Evolutionary conservation across 192 early-diverging fungal genomes (phyloP), one percentile per base, ranked within the genome.

Genomic region (Podila horticola): DNA sequence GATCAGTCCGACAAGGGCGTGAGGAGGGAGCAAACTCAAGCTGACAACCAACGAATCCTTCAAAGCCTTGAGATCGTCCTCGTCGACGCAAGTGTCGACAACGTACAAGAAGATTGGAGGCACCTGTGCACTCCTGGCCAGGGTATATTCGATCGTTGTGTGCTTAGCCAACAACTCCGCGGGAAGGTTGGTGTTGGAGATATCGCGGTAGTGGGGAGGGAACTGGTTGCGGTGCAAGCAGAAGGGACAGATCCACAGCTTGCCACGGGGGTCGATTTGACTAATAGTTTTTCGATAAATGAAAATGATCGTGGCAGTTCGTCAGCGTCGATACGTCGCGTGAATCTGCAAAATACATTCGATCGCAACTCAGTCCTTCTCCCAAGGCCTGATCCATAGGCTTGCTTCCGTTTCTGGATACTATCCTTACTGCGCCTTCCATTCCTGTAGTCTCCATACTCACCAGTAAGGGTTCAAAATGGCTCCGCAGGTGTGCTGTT

Each of bases 171-270:
- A 82, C 48, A 99, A 87, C 83, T 99, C 98, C 33, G 95, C 93
- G 4, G 98, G 98, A 58, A 99, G 89, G 69, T 97, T 96, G 68
- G 90, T 92, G 34, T 89, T 91, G 52, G 94, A 94, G 75, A 99
- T 97, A 83, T 99, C 97, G 75, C 93, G 92, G 82, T 99, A 99
- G 71, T 99, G 97, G 74, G 96, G 94, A 29, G 98, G 97, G 75
- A 99, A 94, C 75, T 95, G 94, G 85, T 98, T 99, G 51, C 98
- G 92, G 77, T 95, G 94, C 79, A 98, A 84, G 75, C 98, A 98
- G 84, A 99, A 97, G n/a, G 98, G 95, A 74, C 98, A 99, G 68
- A 97, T 97, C 98, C 98, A 99, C 33, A 98, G 88, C 84, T 96
- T 96, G 13, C 91, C 94, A 41, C 95, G 95, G 24, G 97, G 92